Conservation (phyloP, 371 early-diverging fungal genomes). For the Mortierella sp. region DNA sequence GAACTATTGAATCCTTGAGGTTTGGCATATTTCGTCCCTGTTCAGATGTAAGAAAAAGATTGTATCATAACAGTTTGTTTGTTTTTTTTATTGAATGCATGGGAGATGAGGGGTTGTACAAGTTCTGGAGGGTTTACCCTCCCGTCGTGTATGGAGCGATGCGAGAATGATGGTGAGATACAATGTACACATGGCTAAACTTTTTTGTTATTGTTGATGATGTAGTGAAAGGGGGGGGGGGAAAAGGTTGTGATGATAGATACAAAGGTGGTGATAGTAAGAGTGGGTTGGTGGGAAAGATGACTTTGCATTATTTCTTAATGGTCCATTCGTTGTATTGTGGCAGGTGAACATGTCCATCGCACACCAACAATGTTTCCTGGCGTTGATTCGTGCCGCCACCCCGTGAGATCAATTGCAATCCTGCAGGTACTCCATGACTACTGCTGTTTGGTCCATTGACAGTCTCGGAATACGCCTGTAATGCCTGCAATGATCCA, state of each 20-base stretch:
- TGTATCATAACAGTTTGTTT: too few relatives aligned
- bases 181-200: too few relatives aligned
- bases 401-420: not conserved
- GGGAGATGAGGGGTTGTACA: too few relatives aligned
- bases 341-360: not conserved
- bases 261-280: not conserved
- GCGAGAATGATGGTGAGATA: too few relatives aligned
- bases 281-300: not conserved
- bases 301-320: not conserved
- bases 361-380: not conserved
- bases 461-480: not conserved
- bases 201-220: too few relatives aligned
- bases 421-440: not conserved
- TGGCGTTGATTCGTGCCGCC: not conserved
- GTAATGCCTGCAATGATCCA: not conserved
- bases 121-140: too few relatives aligned
- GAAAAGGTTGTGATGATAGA: too few relatives aligned
- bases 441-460: not conserved
- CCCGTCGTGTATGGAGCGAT: too few relatives aligned
- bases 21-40: too few relatives aligned
- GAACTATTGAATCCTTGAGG: slow-evolving; percentile 45
- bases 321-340: slow-evolving; percentile 3
- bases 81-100: too few relatives aligned
- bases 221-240: too few relatives aligned
- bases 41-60: too few relatives aligned